These are phyloP conservation scores for Aspergillus nidulans DNA, from an alignment of 495 filamentous ascomycete genomes.

Conservation along the genomic window DNA sequence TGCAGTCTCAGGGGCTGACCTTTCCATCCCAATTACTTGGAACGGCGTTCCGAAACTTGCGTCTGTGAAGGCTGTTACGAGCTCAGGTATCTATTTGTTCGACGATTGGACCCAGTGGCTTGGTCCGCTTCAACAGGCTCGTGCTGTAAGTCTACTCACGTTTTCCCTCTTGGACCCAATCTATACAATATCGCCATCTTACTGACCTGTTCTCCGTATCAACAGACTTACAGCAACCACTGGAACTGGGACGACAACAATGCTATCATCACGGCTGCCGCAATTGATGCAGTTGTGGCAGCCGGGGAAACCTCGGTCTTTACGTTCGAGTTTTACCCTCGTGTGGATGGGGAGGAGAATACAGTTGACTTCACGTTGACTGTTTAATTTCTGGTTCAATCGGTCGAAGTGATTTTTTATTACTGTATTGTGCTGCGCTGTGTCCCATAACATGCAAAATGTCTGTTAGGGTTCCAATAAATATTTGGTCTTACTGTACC, in stretches of 20 bases:
- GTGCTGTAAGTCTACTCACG: slow-evolving; percentile 25
- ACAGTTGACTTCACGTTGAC: slow-evolving; percentile 44
- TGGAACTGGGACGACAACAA: slow-evolving; percentile 45
- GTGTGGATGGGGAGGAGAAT: slow-evolving; percentile 35
- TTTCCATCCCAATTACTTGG: slow-evolving; percentile 50
- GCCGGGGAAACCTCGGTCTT: slow-evolving; percentile 43
- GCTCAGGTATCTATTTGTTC: slow-evolving; percentile 45
- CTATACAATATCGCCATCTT: too few species aligned
- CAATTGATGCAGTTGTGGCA: slow-evolving; percentile 42
- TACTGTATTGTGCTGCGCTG: too few species aligned
- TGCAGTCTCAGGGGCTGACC: slow-evolving; percentile 36
- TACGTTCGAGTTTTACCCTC: slow-evolving; percentile 50
- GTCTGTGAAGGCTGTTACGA: slow-evolving; percentile 50
- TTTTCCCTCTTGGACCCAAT: too few species aligned
- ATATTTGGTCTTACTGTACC: too few species aligned
- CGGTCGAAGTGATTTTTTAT: neutral
- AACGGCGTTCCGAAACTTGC: slow-evolving; percentile 44
- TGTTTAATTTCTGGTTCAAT: slow-evolving; percentile 22
- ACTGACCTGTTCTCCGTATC: neutral
- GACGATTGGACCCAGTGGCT: slow-evolving; percentile 57
- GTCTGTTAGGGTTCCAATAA: too few species aligned
- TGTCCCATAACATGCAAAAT: too few species aligned
- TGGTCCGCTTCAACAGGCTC: slow-evolving; percentile 50
- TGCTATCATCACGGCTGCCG: slow-evolving; percentile 40
- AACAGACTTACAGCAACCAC: slow-evolving; percentile 44